These are phyloP conservation scores for Leucocoprinus sp. DNA, from an alignment of 768 basidiomycete species.

Conservation along the genomic window DNA sequence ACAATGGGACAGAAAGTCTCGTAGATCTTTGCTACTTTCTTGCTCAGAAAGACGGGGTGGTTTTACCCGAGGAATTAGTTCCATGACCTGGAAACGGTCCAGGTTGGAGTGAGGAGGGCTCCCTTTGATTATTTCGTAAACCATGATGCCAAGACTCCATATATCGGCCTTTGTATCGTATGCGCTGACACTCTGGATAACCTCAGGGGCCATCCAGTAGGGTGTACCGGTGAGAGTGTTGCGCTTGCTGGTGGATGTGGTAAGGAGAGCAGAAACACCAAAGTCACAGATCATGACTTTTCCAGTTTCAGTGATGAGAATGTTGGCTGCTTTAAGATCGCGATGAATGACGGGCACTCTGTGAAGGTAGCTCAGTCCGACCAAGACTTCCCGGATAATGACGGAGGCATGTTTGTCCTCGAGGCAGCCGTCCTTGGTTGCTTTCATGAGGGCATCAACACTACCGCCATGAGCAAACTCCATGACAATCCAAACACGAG, in stretches of 20 bases:
- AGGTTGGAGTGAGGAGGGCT: constrained; percentile 88
- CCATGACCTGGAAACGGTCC: constrained; percentile 80
- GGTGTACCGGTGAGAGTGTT: constrained; percentile 97
- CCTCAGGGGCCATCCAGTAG: constrained; percentile 99
- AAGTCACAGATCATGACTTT: constrained; percentile 98
- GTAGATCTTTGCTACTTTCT: constrained; percentile 78
- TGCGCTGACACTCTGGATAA: constrained; percentile 78
- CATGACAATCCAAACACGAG: constrained; percentile 99
- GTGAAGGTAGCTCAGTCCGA: constrained; percentile 85
- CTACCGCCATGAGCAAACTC: constrained; percentile 95
- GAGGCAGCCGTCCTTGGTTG: constrained; percentile 60
- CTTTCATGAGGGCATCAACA: constrained; percentile 89
- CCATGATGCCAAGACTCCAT: constrained; percentile 94
- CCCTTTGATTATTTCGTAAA: constrained; percentile 97
- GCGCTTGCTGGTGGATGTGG: constrained; percentile 79
- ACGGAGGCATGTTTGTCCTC: constrained; percentile 88
- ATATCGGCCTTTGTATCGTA: constrained; percentile 99
- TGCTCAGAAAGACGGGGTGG: constrained; percentile 74
- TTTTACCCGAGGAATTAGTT: constrained; percentile 77
- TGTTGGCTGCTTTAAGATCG: constrained; percentile 96
- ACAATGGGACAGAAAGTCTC: constrained; percentile 80
- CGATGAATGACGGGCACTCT: constrained; percentile 92
- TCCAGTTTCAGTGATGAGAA: constrained; percentile 81
- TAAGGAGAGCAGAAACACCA: constrained; percentile 90
- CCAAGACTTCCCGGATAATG: constrained; percentile 83